Conservation (phyloP, 305 asterid species). For the Fraxinus greggii region DNA sequence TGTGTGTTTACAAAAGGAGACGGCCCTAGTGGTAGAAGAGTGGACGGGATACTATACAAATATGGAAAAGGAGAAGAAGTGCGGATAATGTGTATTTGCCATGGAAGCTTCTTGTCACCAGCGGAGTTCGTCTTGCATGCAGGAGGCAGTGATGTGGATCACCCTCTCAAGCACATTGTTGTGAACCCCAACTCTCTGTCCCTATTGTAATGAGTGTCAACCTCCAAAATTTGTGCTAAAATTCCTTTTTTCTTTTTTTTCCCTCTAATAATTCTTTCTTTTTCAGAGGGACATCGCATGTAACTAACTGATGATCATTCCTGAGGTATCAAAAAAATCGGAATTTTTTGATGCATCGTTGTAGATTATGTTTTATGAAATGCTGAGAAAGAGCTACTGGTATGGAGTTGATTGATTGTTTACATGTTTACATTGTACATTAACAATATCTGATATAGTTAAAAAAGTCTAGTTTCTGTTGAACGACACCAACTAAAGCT, state of each 20-base stretch:
- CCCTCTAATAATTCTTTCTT: neutral
- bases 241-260: neutral
- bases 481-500: neutral
- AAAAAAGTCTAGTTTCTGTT: neutral
- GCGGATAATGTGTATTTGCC: constrained; percentile 67
- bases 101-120: constrained; percentile 66
- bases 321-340: neutral
- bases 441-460: neutral
- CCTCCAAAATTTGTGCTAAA: neutral
- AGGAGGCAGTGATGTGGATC: constrained; percentile 58
- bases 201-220: neutral
- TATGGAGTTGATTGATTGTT: neutral
- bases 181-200: constrained; percentile 40
- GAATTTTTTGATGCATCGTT: neutral
- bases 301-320: neutral
- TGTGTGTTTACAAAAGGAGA: constrained; percentile 49
- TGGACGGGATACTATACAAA: constrained; percentile 67
- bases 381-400: neutral
- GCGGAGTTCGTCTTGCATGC: constrained; percentile 75
- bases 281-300: neutral
- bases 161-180: constrained; percentile 67
- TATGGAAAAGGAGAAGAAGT: constrained; percentile 63
- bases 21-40: constrained; percentile 42
- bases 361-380: neutral
- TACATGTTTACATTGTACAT: neutral